These are phyloP conservation scores for Pichia sp. DNA, from an alignment of 1,139 yeast species.

Conservation along the genomic window DNA sequence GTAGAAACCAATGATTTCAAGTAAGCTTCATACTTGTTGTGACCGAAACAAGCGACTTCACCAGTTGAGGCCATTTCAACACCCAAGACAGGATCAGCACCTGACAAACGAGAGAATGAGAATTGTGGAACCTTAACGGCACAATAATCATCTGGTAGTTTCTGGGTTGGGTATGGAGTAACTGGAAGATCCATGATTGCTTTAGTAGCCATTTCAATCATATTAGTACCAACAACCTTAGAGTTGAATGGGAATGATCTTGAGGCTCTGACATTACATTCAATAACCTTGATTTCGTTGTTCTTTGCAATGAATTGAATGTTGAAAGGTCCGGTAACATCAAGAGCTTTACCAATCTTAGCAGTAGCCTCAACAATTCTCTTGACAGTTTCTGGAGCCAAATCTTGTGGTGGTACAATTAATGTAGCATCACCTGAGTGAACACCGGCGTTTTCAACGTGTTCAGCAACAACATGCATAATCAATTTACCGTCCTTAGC, in stretches of 20 bases:
- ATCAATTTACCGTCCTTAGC: slow-evolving; percentile 91
- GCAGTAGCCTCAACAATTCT: slow-evolving; percentile 95
- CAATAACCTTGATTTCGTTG: slow-evolving; percentile 78
- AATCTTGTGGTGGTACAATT: slow-evolving; percentile 95
- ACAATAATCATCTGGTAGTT: slow-evolving; percentile 88
- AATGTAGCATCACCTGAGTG: slow-evolving; percentile 99
- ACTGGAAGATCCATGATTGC: slow-evolving; percentile 89
- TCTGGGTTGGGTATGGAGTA: slow-evolving; percentile 82
- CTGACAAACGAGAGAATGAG: slow-evolving; percentile 94
- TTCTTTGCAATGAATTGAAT: slow-evolving; percentile 85
- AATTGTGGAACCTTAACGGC: slow-evolving; percentile 98
- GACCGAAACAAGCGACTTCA: slow-evolving; percentile 98
- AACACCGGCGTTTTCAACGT: slow-evolving; percentile 98
- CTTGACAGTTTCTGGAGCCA: slow-evolving; percentile 84
- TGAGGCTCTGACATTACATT: slow-evolving; percentile 97
- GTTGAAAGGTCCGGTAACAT: slow-evolving; percentile 97
- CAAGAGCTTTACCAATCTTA: slow-evolving; percentile 91
- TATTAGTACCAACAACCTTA: slow-evolving; percentile 93
- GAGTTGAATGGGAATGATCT: slow-evolving; percentile 98
- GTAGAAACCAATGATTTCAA: slow-evolving; percentile 90
- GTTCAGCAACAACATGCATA: slow-evolving; percentile 98
- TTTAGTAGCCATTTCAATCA: slow-evolving; percentile 96
- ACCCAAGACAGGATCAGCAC: slow-evolving; percentile 97
- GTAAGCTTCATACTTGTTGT: slow-evolving; percentile 94
- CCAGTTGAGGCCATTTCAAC: slow-evolving; percentile 99